These are phyloP conservation scores for Aspergillaceae sp. DNA, from an alignment of 2,329 filamentous ascomycete genomes.

Conservation along the genomic window DNA sequence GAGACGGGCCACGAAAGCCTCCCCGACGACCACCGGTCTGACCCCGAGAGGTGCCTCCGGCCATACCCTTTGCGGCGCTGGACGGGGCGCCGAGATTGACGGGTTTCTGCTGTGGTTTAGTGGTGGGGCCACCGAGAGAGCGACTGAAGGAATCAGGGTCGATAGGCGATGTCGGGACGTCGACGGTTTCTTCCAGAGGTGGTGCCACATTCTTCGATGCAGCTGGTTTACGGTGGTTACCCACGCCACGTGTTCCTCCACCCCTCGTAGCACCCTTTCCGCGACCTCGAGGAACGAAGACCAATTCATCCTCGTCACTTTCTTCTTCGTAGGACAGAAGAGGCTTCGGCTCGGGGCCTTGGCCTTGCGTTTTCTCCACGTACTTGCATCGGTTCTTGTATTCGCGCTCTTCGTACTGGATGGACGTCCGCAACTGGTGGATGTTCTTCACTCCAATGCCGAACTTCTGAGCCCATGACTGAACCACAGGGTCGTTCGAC, in stretches of 20 bases:
- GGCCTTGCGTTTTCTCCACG: slow-evolving; percentile 35
- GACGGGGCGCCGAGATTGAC: slow-evolving; percentile 27
- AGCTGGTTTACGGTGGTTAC: slow-evolving; percentile 22
- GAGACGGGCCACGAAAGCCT: slow-evolving; percentile 24
- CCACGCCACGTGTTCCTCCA: slow-evolving; percentile 18
- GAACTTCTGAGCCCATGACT: slow-evolving; percentile 40
- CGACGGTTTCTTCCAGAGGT: slow-evolving; percentile 25
- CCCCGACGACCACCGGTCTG: slow-evolving; percentile 23
- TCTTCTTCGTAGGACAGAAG: slow-evolving; percentile 41
- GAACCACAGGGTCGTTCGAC: slow-evolving; percentile 36
- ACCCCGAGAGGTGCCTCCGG: slow-evolving; percentile 24
- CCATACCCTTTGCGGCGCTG: slow-evolving; percentile 26
- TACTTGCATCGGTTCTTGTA: slow-evolving; percentile 39
- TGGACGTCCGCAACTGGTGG: slow-evolving; percentile 39
- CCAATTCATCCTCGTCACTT: slow-evolving; percentile 41
- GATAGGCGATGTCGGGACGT: slow-evolving; percentile 40
- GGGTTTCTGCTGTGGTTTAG: slow-evolving; percentile 6
- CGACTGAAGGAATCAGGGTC: slow-evolving; percentile 43
- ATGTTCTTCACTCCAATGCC: slow-evolving; percentile 41
- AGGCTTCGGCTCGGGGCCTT: slow-evolving; percentile 33
- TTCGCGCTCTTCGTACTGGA: slow-evolving; percentile 40
- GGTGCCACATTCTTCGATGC: slow-evolving; percentile 15
- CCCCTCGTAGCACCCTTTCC: slow-evolving; percentile 25
- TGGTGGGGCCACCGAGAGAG: slow-evolving; percentile 23
- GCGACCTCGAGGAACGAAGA: slow-evolving; percentile 37